phyloP scores from a whole-genome alignment of 306 rosid species.

The Quercus alba region DNA sequence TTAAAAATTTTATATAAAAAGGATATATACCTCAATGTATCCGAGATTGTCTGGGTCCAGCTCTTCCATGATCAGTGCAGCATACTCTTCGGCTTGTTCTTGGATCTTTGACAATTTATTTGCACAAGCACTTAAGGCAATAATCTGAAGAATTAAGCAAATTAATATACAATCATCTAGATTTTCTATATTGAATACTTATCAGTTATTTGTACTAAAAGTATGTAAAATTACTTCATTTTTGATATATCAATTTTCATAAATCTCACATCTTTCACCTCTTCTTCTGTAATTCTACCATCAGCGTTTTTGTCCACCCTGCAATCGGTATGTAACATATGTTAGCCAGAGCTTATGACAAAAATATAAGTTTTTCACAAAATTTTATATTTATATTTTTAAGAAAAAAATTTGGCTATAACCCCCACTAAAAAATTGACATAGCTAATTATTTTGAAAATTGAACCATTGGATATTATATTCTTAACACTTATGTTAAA shows the following conservation, averaged over 20 bases:
- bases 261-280: slow-evolving; percentile 70
- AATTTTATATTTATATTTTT: too few species aligned
- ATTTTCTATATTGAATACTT: not conserved
- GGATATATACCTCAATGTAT: slow-evolving; percentile 55
- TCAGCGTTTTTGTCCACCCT: slow-evolving; percentile 97
- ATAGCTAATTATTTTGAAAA: too few species aligned
- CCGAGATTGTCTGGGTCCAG: slow-evolving; percentile 78
- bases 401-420: too few species aligned
- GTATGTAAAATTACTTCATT: not conserved
- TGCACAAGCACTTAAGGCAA: slow-evolving; percentile 78
- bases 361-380: too few species aligned
- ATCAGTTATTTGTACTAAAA: not conserved
- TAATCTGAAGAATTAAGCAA: slow-evolving; percentile 49
- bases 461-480: too few species aligned
- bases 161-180: not conserved
- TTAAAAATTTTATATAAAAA: not conserved
- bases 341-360: not conserved
- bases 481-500: too few species aligned
- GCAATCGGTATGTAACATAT: slow-evolving; percentile 4
- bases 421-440: too few species aligned
- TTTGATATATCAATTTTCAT: not conserved
- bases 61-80: slow-evolving; percentile 93
- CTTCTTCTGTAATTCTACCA: slow-evolving; percentile 72
- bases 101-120: slow-evolving; percentile 75
- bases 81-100: slow-evolving; percentile 82